Percentiles rank a stretch among this genome's conserved stretches.
These are phyloP conservation scores for Trichosporon asahii DNA, from an alignment of 1,284 basidiomycete species.

Conservation along the genomic window DNA sequence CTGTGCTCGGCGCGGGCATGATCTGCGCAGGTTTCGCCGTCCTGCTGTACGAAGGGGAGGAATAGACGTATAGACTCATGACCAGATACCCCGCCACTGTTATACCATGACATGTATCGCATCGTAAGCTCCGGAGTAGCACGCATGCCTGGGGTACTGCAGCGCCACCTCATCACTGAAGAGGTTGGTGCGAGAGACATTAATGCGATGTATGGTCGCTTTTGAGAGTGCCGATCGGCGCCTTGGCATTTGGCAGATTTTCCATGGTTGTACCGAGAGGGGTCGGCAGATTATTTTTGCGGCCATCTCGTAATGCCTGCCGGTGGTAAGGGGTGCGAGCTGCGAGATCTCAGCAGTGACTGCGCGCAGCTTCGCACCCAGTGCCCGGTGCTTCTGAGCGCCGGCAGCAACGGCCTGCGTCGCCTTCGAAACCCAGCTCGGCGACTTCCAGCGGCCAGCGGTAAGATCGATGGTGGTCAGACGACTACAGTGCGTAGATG, in stretches of 20 bases:
- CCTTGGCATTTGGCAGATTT: neutral
- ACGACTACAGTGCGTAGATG: too few species aligned
- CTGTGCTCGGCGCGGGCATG: conserved; percentile 44
- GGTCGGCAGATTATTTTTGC: neutral
- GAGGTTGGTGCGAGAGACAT: neutral
- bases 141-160: too few species aligned
- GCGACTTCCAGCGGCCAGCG: too few species aligned
- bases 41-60: conserved; percentile 48
- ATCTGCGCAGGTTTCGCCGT: conserved; percentile 50
- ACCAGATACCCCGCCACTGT: neutral
- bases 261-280: neutral
- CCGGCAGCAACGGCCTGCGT: neutral
- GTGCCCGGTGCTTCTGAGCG: neutral
- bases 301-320: too few species aligned
- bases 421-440: neutral
- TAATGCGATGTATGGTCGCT: neutral
- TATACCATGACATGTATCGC: conserved; percentile 1
- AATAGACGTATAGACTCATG: neutral
- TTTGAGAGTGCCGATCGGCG: neutral
- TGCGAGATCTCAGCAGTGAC: too few species aligned
- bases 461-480: too few species aligned
- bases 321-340: too few species aligned
- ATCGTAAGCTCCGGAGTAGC: neutral
- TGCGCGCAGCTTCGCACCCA: too few species aligned
- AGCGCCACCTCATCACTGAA: neutral